Conservation (phyloP, 1,284 basidiomycete genomes). For the Fomes fomentarius region DNA sequence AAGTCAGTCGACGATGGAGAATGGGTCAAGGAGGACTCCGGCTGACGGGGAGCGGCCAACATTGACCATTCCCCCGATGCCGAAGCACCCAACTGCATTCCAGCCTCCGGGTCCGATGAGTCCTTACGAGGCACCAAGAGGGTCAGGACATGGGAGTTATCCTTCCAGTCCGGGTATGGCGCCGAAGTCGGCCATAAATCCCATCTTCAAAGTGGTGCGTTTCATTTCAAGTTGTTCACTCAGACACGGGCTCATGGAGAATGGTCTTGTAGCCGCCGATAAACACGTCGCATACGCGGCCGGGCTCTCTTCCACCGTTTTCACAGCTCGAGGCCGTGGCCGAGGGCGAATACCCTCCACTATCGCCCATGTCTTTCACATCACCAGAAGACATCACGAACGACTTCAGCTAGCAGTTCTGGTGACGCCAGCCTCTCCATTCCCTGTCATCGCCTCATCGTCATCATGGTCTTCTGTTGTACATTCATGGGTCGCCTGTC, state of each 20-base stretch:
- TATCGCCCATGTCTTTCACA: conserved; percentile 74
- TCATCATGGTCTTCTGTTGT: conserved; percentile 18
- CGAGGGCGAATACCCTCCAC: conserved; percentile 66
- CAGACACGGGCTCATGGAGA: conserved; percentile 15
- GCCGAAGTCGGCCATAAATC: conserved; percentile 77
- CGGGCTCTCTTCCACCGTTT: conserved; percentile 68
- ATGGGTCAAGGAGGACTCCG: conserved; percentile 21
- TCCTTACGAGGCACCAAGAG: conserved; percentile 31
- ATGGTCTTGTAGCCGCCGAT: conserved; percentile 49
- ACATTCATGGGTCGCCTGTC: conserved; percentile 19
- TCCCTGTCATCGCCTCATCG: conserved; percentile 5
- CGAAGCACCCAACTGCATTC: conserved; percentile 43
- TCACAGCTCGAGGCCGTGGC: conserved; percentile 81
- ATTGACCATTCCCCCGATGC: conserved; percentile 51
- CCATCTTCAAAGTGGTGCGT: conserved; percentile 91
- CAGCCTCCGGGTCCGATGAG: conserved; percentile 36
- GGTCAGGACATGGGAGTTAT: conserved; percentile 27
- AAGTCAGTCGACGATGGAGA: conserved; percentile 31
- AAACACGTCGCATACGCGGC: conserved; percentile 37
- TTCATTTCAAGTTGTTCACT: conserved; percentile 18
- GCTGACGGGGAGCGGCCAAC: conserved; percentile 33
- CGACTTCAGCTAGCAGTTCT: conserved; percentile 36
- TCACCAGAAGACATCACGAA: conserved; percentile 45
- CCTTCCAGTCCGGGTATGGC: conserved; percentile 57
- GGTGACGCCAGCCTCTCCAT: conserved; percentile 7